Evolutionary conservation across 2,329 filamentous ascomycete genomes (phyloP), one percentile per base, ranked within the genome.

Genomic region (Tolypocladium ovalisporum): DNA sequence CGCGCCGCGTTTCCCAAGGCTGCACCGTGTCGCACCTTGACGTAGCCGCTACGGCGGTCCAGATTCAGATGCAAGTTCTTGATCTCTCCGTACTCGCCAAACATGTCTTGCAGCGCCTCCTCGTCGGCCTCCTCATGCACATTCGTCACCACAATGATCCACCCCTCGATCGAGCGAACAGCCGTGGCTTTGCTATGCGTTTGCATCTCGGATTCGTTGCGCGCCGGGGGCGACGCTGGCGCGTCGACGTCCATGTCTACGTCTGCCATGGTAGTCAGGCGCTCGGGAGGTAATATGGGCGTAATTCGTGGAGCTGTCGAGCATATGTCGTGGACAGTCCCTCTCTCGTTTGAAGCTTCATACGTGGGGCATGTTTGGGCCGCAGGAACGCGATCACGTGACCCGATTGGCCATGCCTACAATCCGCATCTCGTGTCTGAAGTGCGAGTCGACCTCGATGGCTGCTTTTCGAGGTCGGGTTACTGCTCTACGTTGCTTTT

Each of bases 41-140:
- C 89, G 67, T 93, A 94, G 69, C 89, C 89, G 60, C 87, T 93
- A 66, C 90, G 79, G 56, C 89, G 79, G 70, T 94, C 89, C 61
- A 94, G 76, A 68, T 94, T 94, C 68, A 94, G 73, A 68, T 94
- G 89, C 68, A 93, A 70, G 68, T 94, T 94, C 79, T 91, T 91
- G 67, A 94, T 90, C 73, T 93, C 88, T 65, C 90, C 90, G 68
- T 82, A 94, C 66, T 94, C 89, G 66, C 84, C 87, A 70, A 94
- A 94, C 71, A 85, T 80, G 70, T 94, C 90, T 66, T 88, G 87
- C 57, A 94, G 71, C 52, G 89, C 86, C 75, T 94, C 89, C 74
- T 94, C 89, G 64, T 87, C 88, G 54, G 89, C 88, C 72, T 94
- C 89, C 69, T 94, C 89, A 75, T 94, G 89, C 37, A 94, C 87